Percentiles rank a stretch among this genome's conserved stretches.
These are phyloP conservation scores for Epicoccum sorghinum DNA, from an alignment of 2,329 filamentous ascomycete genomes.

Conservation along the genomic window DNA sequence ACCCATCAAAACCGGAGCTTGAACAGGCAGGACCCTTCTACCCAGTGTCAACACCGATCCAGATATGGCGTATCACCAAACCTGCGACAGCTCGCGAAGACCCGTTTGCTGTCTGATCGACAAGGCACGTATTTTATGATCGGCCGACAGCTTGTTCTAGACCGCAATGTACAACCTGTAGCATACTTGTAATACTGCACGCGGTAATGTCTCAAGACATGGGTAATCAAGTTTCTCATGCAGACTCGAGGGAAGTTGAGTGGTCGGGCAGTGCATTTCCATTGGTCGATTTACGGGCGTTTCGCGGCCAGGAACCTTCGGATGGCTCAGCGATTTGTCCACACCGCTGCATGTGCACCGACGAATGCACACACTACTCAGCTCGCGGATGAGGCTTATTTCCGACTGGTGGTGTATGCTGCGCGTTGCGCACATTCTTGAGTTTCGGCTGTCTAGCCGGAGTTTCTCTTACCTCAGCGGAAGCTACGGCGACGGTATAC, in stretches of 20 bases:
- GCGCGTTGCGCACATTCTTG: conserved; percentile 26
- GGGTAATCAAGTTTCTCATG: conserved; percentile 17
- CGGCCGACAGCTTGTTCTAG: conserved; percentile 27
- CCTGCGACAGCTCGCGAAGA: conserved; percentile 23
- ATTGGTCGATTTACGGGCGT: conserved; percentile 27
- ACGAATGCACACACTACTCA: conserved; percentile 16
- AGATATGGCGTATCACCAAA: conserved; percentile 57
- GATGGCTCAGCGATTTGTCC: conserved; percentile 5
- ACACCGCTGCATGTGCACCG: conserved; percentile 20
- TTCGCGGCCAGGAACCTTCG: conserved; percentile 3
- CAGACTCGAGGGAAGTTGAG: conserved; percentile 24
- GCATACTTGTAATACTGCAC: conserved; percentile 24
- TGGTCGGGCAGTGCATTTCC: conserved; percentile 16
- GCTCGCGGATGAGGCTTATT: conserved; percentile 10
- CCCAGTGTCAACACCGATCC: conserved; percentile 63
- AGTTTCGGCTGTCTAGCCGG: conserved; percentile 16
- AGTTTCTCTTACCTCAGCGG: conserved; percentile 32
- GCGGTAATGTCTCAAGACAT: conserved; percentile 23
- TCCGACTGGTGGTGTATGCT: conserved; percentile 27
- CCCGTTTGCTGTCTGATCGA: conserved; percentile 35
- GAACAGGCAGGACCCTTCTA: conserved; percentile 70
- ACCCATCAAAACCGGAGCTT: conserved; percentile 37
- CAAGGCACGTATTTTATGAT: conserved; percentile 4
- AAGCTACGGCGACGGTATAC: conserved; percentile 21
- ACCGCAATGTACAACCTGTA: conserved; percentile 21